Evolutionary conservation across 1,284 basidiomycete species (phyloP).

Genomic region (Cryptococcus sp.): DNA sequence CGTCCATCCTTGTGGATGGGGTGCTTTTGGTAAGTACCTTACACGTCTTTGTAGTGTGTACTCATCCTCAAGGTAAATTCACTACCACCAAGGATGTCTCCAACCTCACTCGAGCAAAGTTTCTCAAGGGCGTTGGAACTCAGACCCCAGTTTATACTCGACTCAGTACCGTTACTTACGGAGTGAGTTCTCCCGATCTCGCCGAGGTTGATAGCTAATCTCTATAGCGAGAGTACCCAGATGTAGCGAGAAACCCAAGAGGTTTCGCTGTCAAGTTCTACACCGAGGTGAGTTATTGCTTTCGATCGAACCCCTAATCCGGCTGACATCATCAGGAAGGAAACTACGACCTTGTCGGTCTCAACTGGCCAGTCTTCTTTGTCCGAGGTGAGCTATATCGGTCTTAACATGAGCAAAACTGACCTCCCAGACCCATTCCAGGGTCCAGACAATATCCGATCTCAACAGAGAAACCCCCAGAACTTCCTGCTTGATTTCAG

Average conservation of each 20-base stretch:
- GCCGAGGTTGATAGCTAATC: neutral
- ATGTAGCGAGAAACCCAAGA: constrained; percentile 30
- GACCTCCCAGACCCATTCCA: constrained; percentile 22
- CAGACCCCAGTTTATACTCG: constrained; percentile 26
- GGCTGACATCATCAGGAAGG: constrained; percentile 9
- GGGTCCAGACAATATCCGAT: constrained; percentile 40
- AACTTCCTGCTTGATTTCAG: constrained; percentile 3
- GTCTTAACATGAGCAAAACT: too few relatives aligned
- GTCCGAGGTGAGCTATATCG: constrained; percentile 9
- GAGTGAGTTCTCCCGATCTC: constrained; percentile 15
- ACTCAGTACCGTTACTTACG: constrained; percentile 37
- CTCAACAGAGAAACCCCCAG: constrained; percentile 41
- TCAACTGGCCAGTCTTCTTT: constrained; percentile 38
- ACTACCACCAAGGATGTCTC: constrained; percentile 36
- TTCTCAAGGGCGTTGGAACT: constrained; percentile 30
- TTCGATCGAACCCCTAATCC: neutral
- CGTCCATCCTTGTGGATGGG: constrained; percentile 41
- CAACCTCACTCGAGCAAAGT: constrained; percentile 32
- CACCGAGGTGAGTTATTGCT: constrained; percentile 20
- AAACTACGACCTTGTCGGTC: constrained; percentile 25
- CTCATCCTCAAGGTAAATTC: constrained; percentile 8
- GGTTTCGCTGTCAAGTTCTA: constrained; percentile 39
- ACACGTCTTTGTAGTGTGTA: neutral
- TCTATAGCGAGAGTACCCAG: constrained; percentile 31
- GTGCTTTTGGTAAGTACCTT: constrained; percentile 27